Conservation (phyloP, 345 rosid species). For the Syzygium grande region DNA sequence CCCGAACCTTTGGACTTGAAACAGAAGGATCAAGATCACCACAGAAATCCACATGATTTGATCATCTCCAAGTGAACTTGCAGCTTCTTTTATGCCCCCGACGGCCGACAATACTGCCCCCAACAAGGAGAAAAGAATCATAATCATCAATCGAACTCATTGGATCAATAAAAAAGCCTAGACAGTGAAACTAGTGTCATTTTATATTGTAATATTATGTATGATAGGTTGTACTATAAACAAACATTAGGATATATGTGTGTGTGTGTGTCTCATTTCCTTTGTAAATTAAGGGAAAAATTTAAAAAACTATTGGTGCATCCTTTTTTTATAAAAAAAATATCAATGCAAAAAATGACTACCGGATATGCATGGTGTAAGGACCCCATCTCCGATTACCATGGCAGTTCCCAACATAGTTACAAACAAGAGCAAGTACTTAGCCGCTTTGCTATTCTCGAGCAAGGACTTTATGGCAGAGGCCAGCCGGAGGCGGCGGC, state of each 20-base stretch:
- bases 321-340: too few relatives aligned
- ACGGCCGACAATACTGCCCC: conserved; percentile 20
- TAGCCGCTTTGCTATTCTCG: conserved; percentile 9
- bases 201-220: neutral
- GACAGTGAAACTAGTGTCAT: neutral
- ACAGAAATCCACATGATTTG: conserved; percentile 25
- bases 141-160: neutral
- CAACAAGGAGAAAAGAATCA: neutral
- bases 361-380: conserved; percentile 29
- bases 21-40: conserved; percentile 11
- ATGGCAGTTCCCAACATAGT: conserved; percentile 25
- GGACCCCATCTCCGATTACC: conserved; percentile 34
- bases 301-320: too few relatives aligned
- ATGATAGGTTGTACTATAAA: neutral
- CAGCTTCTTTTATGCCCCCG: conserved; percentile 17
- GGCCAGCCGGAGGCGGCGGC: conserved; percentile 4
- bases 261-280: too few relatives aligned
- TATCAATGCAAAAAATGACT: neutral
- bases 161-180: neutral
- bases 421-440: conserved; percentile 12
- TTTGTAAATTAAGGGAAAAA: too few relatives aligned
- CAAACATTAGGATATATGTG: neutral
- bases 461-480: conserved; percentile 4
- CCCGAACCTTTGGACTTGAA: conserved; percentile 23
- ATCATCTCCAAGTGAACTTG: neutral